A percentile compares a stretch with the other conserved stretches of the same genome.
These are phyloP conservation scores for Kwoniella newhampshirensis DNA, from an alignment of 768 basidiomycete species.

Conservation along the genomic window DNA sequence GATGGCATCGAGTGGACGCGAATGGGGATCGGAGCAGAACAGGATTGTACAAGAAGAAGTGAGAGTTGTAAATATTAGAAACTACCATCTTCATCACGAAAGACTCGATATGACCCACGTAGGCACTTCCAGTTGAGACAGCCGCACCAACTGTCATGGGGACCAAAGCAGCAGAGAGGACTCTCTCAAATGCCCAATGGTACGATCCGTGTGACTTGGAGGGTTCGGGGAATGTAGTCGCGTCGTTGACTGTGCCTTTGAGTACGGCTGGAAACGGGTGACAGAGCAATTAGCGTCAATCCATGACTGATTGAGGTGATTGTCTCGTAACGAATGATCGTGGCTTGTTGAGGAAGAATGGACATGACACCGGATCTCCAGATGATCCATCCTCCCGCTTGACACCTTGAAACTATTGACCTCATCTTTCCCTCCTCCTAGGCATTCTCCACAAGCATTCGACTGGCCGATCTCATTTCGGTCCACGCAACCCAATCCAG, in stretches of 20 bases:
- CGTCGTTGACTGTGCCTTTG: constrained; percentile 92
- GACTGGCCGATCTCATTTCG: no score
- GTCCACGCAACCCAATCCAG: no score
- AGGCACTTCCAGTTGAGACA: constrained; percentile 68
- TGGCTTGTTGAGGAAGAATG: no score
- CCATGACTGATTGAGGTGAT: background rate
- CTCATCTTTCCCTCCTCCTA: no score
- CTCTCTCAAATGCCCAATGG: constrained; percentile 89
- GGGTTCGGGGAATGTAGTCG: constrained; percentile 80
- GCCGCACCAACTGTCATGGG: constrained; percentile 86
- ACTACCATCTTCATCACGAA: no score
- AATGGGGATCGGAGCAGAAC: constrained; percentile 1
- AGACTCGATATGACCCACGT: constrained; percentile 55
- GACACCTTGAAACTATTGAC: background rate
- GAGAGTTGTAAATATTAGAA: background rate
- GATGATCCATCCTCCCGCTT: background rate
- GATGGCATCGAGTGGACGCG: no score
- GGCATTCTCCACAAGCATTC: no score
- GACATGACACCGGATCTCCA: no score
- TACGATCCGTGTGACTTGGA: constrained; percentile 82
- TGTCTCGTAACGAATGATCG: background rate
- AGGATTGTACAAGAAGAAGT: background rate
- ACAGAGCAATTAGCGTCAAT: background rate
- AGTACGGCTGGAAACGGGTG: constrained; percentile 72
- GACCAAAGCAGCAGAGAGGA: constrained; percentile 80